These are phyloP conservation scores for Mycena polygramma DNA, from an alignment of 768 basidiomycete genomes.

Conservation along the genomic window DNA sequence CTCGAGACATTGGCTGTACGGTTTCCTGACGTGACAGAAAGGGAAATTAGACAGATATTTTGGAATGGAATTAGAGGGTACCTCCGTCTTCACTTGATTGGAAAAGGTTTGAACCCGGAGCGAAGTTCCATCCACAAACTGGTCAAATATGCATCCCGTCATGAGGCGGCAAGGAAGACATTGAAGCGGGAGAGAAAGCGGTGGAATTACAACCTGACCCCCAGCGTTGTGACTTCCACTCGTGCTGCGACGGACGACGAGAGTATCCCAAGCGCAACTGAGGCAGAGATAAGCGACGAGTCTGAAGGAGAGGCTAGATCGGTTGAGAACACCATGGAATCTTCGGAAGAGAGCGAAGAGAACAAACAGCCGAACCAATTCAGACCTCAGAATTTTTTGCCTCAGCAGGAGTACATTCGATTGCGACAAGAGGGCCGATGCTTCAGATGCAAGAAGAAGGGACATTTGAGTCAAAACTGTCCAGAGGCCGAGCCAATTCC, in stretches of 20 bases:
- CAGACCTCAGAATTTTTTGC: background rate
- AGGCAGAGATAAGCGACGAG: too few species aligned
- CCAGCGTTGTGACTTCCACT: too few species aligned
- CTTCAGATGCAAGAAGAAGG: background rate
- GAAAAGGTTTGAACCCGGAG: slow-evolving; percentile 18
- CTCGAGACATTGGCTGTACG: too few species aligned
- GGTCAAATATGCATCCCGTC: background rate
- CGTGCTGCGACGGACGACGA: too few species aligned
- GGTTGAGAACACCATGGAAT: background rate
- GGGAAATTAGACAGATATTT: too few species aligned
- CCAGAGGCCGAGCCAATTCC: too few species aligned
- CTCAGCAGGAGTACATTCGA: background rate
- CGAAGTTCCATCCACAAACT: background rate
- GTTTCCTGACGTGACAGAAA: too few species aligned
- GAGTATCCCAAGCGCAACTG: too few species aligned
- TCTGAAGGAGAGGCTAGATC: too few species aligned
- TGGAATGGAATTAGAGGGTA: too few species aligned
- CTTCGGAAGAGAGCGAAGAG: background rate
- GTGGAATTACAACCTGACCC: background rate
- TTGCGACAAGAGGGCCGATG: background rate
- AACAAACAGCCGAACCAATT: background rate
- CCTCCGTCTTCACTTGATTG: too few species aligned
- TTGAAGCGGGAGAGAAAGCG: background rate
- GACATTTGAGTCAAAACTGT: background rate
- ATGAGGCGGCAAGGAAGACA: background rate